Percentiles rank a stretch among this genome's conserved stretches.
Conservation (phyloP, 176 grass and related monocot species). For the Raddia guianensis region DNA sequence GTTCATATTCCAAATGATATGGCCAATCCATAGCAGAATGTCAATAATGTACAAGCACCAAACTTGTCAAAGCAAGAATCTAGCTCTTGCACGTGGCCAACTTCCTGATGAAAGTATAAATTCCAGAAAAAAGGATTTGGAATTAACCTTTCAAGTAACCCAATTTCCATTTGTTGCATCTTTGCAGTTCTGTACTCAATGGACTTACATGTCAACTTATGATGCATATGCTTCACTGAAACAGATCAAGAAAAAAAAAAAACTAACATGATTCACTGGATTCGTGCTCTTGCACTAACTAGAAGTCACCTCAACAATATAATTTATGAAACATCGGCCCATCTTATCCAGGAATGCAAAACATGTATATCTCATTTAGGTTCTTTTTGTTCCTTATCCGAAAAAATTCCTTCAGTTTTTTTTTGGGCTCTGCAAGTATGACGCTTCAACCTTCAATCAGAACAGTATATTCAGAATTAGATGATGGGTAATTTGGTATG, state of each 20-base stretch:
- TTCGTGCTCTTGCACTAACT: background rate
- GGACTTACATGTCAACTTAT: slow-evolving; percentile 15
- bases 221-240: background rate
- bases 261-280: background rate
- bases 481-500: background rate
- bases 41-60: background rate
- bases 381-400: background rate
- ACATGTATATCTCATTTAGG: background rate
- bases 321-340: background rate
- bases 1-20: slow-evolving; percentile 12
- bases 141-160: slow-evolving; percentile 13
- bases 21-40: slow-evolving; percentile 18
- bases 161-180: slow-evolving; percentile 4
- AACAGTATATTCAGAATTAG: background rate
- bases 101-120: slow-evolving; percentile 26
- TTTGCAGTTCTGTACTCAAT: background rate
- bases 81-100: background rate
- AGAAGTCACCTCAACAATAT: background rate
- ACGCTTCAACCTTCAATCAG: background rate
- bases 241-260: background rate
- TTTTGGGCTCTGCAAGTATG: background rate
- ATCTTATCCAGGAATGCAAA: background rate
- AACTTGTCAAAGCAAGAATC: slow-evolving; percentile 31
- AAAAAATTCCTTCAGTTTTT: too few relatives aligned
- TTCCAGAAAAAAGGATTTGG: slow-evolving; percentile 26